Evolutionary conservation across 441 rosid genomes (phyloP).

Genomic region (Daphne laureola): DNA sequence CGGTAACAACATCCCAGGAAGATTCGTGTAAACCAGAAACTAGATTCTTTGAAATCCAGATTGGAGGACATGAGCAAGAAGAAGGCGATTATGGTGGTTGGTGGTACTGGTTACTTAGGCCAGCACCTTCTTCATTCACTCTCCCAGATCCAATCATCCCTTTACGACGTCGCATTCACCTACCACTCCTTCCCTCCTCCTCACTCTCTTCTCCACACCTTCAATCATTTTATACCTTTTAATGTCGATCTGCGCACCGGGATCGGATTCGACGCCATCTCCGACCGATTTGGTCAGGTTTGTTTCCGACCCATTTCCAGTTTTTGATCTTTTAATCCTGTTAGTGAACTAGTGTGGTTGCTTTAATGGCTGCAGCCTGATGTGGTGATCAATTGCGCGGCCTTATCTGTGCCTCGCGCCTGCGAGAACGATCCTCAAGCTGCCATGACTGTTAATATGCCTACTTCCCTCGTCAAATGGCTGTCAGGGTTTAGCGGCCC

Average conservation of each 20-base stretch:
- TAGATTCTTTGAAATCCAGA: no score
- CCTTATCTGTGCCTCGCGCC: slow-evolving; percentile 69
- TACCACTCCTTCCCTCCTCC: slow-evolving; percentile 50
- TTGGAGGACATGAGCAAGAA: slow-evolving; percentile 25
- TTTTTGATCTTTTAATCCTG: background rate
- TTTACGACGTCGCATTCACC: slow-evolving; percentile 52
- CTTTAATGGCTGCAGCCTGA: slow-evolving; percentile 53
- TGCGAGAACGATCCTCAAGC: slow-evolving; percentile 71
- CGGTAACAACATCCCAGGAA: no score
- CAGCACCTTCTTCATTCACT: slow-evolving; percentile 65
- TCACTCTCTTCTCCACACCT: slow-evolving; percentile 33
- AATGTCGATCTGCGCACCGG: slow-evolving; percentile 60
- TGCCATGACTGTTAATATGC: slow-evolving; percentile 64
- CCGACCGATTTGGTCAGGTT: slow-evolving; percentile 62
- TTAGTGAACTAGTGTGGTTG: background rate
- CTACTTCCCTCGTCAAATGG: slow-evolving; percentile 65
- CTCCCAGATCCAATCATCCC: slow-evolving; percentile 24
- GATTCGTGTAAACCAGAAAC: no score
- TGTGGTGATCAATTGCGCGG: slow-evolving; percentile 84
- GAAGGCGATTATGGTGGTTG: slow-evolving; percentile 58
- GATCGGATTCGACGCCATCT: slow-evolving; percentile 39
- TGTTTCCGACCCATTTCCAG: background rate
- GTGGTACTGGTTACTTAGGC: slow-evolving; percentile 85
- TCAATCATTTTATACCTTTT: slow-evolving; percentile 42
- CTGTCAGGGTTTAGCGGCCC: slow-evolving; percentile 30